Evolutionary conservation across 2,329 filamentous ascomycete genomes (phyloP).

Genomic region (Cladophialophora carrionii): DNA sequence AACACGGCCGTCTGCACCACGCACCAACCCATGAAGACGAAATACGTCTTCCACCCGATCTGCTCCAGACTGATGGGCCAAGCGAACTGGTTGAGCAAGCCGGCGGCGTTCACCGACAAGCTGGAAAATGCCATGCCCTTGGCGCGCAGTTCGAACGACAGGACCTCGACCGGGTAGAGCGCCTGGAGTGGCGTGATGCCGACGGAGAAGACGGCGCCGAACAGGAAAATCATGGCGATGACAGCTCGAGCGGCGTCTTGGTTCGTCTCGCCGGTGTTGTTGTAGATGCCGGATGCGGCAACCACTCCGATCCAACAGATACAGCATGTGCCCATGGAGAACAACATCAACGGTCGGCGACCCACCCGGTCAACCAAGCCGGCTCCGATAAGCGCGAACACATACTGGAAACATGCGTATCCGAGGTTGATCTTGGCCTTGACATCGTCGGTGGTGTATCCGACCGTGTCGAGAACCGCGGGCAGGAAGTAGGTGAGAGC

Average conservation of each 20-base stretch:
- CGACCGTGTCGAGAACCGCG: conserved; percentile 57
- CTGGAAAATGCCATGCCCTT: conserved; percentile 60
- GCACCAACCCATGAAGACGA: conserved; percentile 49
- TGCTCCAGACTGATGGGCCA: conserved; percentile 44
- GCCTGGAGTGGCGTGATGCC: conserved; percentile 51
- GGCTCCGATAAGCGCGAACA: conserved; percentile 61
- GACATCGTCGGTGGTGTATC: conserved; percentile 52
- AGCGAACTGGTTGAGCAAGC: conserved; percentile 55
- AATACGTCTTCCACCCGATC: conserved; percentile 60
- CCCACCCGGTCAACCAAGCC: conserved; percentile 60
- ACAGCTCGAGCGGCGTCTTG: conserved; percentile 41
- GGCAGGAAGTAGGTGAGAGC: conserved; percentile 59
- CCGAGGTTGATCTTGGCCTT: conserved; percentile 60
- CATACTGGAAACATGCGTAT: conserved; percentile 59
- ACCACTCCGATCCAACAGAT: conserved; percentile 52
- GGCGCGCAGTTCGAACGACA: conserved; percentile 58
- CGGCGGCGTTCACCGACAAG: conserved; percentile 50
- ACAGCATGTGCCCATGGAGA: conserved; percentile 56
- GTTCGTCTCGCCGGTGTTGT: conserved; percentile 27
- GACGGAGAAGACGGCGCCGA: conserved; percentile 57
- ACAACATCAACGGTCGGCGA: conserved; percentile 59
- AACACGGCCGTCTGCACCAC: conserved; percentile 43
- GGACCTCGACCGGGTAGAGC: conserved; percentile 58
- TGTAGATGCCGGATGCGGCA: conserved; percentile 24
- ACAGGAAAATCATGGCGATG: conserved; percentile 59